A percentile compares a stretch with the other conserved stretches of the same genome.
These are phyloP conservation scores for Eimeria sp. DNA, from an alignment of 169 alveolate genomes.

Conservation along the genomic window DNA sequence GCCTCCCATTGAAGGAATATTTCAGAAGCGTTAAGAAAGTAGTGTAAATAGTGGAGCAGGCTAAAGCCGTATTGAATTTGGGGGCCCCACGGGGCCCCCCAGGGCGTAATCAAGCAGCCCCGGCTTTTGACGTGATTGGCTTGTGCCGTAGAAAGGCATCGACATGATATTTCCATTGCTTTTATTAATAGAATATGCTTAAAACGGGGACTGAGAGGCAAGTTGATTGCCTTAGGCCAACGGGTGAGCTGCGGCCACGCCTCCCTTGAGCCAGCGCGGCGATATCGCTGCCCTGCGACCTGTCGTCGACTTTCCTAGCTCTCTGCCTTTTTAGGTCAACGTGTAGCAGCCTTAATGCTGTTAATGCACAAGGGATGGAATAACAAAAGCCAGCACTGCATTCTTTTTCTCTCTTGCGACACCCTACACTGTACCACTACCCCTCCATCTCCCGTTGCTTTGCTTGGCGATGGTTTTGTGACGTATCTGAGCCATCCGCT, in stretches of 20 bases:
- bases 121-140: not conserved
- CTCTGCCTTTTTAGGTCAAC: not conserved
- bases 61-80: not conserved
- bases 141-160: not conserved
- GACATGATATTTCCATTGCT: not conserved
- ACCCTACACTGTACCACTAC: not conserved
- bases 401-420: not conserved
- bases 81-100: conserved; percentile 47
- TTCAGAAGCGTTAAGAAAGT: not conserved
- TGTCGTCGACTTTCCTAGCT: not conserved
- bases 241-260: not conserved
- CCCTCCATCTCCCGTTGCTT: not conserved
- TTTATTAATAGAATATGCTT: not conserved
- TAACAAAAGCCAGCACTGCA: not conserved
- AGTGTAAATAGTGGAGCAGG: too few relatives aligned
- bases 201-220: not conserved
- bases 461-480: not conserved
- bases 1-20: not conserved
- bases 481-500: not conserved
- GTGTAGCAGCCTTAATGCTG: not conserved
- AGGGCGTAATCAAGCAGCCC: conserved; percentile 4
- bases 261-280: not conserved
- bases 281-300: not conserved
- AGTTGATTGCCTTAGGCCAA: not conserved
- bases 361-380: not conserved